phyloP scores from a whole-genome alignment of 192 early-diverging fungal genomes.

The Dispira simplex region DNA sequence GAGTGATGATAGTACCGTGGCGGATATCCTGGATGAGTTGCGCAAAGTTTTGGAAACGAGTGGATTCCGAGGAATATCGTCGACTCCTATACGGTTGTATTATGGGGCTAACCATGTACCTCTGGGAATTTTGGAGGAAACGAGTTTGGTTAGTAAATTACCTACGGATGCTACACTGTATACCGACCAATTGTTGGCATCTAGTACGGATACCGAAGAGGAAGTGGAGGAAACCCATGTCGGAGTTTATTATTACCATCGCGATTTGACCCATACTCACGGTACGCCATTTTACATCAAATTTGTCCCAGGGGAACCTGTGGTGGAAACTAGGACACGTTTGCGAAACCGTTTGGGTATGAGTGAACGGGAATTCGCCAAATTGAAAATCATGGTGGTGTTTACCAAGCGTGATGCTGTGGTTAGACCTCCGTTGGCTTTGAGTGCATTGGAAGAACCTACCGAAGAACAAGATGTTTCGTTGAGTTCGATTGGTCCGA shows the following conservation, averaged over 20 bases:
- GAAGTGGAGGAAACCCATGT: conserved; percentile 28
- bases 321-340: conserved; percentile 53
- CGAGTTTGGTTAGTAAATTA: conserved; percentile 29
- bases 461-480: too few species aligned
- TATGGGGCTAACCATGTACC: conserved; percentile 34
- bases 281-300: conserved; percentile 74
- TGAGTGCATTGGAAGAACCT: too few species aligned
- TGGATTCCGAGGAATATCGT: conserved; percentile 16
- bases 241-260: conserved; percentile 62
- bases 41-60: conserved; percentile 29
- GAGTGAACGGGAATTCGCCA: conserved; percentile 69
- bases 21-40: conserved; percentile 31
- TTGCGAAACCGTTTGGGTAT: conserved; percentile 54
- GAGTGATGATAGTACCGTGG: conserved; percentile 34
- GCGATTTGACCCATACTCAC: conserved; percentile 49
- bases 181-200: conserved; percentile 23
- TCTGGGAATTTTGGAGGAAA: conserved; percentile 20
- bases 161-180: conserved; percentile 32
- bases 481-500: too few species aligned
- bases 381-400: conserved; percentile 39
- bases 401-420: too few species aligned
- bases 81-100: conserved; percentile 38
- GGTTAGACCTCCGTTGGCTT: too few species aligned
- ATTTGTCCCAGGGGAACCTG: conserved; percentile 43
- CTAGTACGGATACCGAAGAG: conserved; percentile 22